Evolutionary conservation across 768 basidiomycete genomes (phyloP), one percentile per base, ranked within the genome.

Genomic region (Mycena albidolilacea): DNA sequence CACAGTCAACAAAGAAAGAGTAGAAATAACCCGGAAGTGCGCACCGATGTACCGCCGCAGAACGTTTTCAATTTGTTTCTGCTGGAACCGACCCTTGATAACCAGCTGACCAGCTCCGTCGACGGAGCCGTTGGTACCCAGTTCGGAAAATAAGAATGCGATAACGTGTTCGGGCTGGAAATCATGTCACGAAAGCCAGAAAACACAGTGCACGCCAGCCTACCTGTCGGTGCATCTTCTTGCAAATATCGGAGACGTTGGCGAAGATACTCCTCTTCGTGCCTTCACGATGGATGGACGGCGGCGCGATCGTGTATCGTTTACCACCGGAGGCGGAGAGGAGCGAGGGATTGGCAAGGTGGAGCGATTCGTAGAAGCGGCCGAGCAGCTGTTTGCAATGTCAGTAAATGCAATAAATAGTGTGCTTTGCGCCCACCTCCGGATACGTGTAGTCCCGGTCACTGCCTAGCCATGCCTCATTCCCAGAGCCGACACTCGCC

Each of bases 181-280:
- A 65, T 48, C 14, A 58, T 30, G 38, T 19, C 37, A 14, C 37
- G 52, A 38, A 14, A 67, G 46, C 14, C 55, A 19, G 4, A 38
- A 39, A 30, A 50, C 2, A 15, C 41, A 39, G 59, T 6, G 19
- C 38, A 43, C 63, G n/a, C 46, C 37, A n/a, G 75, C 83, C 39
- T 57, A 85, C 88, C 81, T 87, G 89, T 81, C 97, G 90, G 85
- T 98, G 97, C 97, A 99, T 99, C 80, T 95, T 92, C 84, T 93
- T 96, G 90, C 97, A 99, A 75, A 99, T 99, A 80, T 99, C 97
- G 73, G 92, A 91, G 69, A 99, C 89, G 83, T 99, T 99, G 76
- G 97, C 95, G 76, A 99, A 99, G 75, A 98, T 94, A 55, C 96
- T 92, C 84, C 97, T 97, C 85, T 98, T 98, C 86, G 97, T 97